A percentile compares a stretch with the other conserved stretches of the same genome.
These are phyloP conservation scores for Cucurbita ficifolia DNA, from an alignment of 306 rosid genomes.

Conservation along the genomic window DNA sequence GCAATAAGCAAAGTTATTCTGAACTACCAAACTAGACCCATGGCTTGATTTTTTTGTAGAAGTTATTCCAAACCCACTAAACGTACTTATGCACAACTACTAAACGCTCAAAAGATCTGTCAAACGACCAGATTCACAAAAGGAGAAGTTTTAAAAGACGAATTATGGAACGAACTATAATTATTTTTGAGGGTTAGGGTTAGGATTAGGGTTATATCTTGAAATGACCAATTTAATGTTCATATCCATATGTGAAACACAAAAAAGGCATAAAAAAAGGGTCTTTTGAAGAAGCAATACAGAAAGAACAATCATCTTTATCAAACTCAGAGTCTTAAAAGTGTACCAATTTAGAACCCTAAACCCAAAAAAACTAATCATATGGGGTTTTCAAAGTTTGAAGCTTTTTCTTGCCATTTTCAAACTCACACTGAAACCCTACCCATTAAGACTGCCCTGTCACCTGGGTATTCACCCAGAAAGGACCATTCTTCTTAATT, in stretches of 20 bases:
- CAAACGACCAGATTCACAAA: no score
- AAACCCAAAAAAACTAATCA: neutral
- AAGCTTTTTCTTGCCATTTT: neutral
- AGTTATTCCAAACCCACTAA: no score
- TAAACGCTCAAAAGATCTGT: no score
- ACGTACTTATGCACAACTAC: no score
- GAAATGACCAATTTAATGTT: neutral
- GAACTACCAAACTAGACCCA: no score
- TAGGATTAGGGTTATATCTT: no score
- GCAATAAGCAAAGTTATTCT: no score
- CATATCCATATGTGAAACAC: neutral
- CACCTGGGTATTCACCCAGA: neutral
- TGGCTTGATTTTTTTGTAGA: no score
- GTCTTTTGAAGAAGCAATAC: neutral
- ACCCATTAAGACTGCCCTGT: neutral
- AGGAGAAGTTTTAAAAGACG: no score
- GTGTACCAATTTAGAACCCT: neutral
- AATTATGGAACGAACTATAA: no score
- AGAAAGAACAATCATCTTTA: neutral
- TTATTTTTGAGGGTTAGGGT: no score
- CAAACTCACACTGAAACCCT: slow-evolving; percentile 4
- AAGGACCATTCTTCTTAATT: neutral
- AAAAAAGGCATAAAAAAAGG: neutral
- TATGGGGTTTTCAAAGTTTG: neutral
- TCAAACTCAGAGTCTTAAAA: neutral